Evolutionary conservation across 2,329 filamentous ascomycete species (phyloP), one percentile per base, ranked within the genome.

Genomic region (Claviceps cyperi): DNA sequence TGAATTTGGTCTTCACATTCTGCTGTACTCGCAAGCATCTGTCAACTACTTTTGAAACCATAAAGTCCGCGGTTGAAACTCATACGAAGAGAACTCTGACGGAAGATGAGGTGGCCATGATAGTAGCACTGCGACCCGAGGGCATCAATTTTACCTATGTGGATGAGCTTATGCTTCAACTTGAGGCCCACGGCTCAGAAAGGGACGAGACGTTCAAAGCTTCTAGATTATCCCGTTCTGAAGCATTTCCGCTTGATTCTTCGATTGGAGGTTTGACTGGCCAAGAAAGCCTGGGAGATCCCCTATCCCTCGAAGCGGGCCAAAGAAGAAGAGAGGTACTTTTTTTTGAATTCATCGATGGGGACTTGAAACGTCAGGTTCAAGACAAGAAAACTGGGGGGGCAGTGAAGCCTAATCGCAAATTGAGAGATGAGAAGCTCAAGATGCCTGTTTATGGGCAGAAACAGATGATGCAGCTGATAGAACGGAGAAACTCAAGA

Each of bases 1-100:
- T 98, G 52, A 98, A 95, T 58, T 69, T 97, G 1, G 88, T 97
- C 1, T 95, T 88, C 59, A 97, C 92, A 0, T 97, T 98, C 62
- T 94, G 88, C 69, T 92, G 83, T 62, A 91, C 91, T 1, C 81
- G 92, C 44, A 96, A 94, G 62, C 86, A 97, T 59, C 75, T 97
- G 28, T 82, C 86, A 0, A 97, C 92, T 0, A 96, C 91, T 0
- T 88, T 96, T 56, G 85, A 92, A 15, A 95, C 84, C 5, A 85
- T 98, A 45, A 88, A 83, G 57, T 77, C 80, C 8, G 79, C 91
- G 0, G 91, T 97, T 1, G 88, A 96, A 64, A 78, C 78, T 0
- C 88, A 96, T 61, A 89, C 81, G 53, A 83, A 84, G 58, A 76
- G 78, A 22, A 71, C 80, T 17, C 66, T 98, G 41, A 72, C 72